phyloP scores from a whole-genome alignment of 345 rosid genomes.

The Arabis hirsuta region DNA sequence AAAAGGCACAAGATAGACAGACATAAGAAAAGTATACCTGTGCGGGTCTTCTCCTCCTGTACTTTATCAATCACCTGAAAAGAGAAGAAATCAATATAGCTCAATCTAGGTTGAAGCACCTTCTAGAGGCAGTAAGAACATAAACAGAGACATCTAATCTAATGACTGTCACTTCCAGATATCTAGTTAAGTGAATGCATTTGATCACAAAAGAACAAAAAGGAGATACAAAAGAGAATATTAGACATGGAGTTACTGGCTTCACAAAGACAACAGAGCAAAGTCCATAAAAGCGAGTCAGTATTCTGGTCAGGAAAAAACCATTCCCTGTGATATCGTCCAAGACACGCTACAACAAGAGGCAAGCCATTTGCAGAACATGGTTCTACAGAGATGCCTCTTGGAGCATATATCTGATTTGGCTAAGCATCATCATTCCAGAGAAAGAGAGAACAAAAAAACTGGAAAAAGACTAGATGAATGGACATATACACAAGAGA shows the following conservation, averaged over 20 bases:
- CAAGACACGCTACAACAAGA: constrained; percentile 42
- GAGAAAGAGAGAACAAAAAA: not conserved
- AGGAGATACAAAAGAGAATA: not conserved
- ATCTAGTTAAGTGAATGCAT: not conserved
- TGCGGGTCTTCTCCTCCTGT: constrained; percentile 45
- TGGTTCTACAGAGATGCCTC: constrained; percentile 3
- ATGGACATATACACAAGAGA: constrained; percentile 5
- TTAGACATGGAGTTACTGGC: not conserved
- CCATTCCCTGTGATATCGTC: constrained; percentile 48
- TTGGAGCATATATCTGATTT: constrained; percentile 48
- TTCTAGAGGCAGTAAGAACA: not conserved
- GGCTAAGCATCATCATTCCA: constrained; percentile 50
- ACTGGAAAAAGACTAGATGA: not conserved
- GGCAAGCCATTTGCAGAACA: constrained; percentile 4
- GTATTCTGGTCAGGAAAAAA: constrained; percentile 45
- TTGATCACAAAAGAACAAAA: not conserved
- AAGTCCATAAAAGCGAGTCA: constrained; percentile 1
- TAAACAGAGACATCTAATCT: constrained; percentile 2
- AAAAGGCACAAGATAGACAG: not conserved
- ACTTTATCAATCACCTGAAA: constrained; percentile 46
- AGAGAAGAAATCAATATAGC: not conserved
- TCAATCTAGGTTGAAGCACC: not conserved
- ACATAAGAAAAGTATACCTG: constrained; percentile 34
- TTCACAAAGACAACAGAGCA: not conserved
- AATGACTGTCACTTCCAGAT: not conserved